A percentile compares a stretch with the other conserved stretches of the same genome.
phyloP scores from a whole-genome alignment of 83 land plant species.

The Diphasiastrum complanatum region DNA sequence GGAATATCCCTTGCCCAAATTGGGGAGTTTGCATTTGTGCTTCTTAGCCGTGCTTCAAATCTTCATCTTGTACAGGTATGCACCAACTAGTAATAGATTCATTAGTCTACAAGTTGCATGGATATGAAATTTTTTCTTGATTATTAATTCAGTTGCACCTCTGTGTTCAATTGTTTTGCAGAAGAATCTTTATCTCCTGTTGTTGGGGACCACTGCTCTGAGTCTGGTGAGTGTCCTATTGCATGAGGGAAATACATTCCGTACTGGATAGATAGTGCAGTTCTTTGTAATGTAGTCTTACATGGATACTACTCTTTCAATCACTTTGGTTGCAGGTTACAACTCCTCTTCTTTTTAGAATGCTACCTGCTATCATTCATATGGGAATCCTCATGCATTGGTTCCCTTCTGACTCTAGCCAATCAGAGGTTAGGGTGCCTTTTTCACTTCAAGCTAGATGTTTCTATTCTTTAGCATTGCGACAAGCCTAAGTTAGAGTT shows the following conservation, averaged over 20 bases:
- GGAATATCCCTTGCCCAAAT: conserved; percentile 96
- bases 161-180: conserved; percentile 23
- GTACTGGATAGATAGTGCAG: background rate
- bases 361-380: conserved; percentile 71
- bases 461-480: background rate
- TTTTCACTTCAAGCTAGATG: background rate
- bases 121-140: background rate
- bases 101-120: background rate
- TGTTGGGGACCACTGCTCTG: conserved; percentile 95
- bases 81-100: background rate
- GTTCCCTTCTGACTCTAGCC: conserved; percentile 74
- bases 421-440: conserved; percentile 45
- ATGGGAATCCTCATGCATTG: conserved; percentile 75
- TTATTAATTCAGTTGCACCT: too few relatives aligned
- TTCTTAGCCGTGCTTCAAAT: conserved; percentile 92
- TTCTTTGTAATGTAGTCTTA: background rate
- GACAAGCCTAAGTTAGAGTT: conserved; percentile 27
- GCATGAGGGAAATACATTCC: background rate
- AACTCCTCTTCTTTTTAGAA: conserved; percentile 83
- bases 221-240: conserved; percentile 59
- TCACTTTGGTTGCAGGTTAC: conserved; percentile 96
- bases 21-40: conserved; percentile 98
- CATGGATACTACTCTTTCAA: too few relatives aligned
- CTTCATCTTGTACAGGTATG: conserved; percentile 84
- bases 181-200: conserved; percentile 86